These are phyloP conservation scores for Ephemerocybe angulata DNA, from an alignment of 768 basidiomycete species.

Conservation along the genomic window DNA sequence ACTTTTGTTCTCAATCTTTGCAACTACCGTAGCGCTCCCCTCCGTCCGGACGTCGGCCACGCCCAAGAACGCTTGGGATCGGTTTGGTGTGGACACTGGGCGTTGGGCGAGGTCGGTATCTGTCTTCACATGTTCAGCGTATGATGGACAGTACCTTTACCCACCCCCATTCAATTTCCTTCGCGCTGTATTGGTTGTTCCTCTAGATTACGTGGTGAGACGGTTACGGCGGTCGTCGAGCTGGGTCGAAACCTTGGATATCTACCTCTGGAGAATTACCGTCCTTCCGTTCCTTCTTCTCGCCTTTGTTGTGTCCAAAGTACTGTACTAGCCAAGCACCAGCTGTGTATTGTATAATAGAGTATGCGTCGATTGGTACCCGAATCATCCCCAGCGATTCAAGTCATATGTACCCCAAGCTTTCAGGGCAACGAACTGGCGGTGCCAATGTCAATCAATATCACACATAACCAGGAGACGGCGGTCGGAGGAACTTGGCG, in stretches of 20 bases:
- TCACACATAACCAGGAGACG: neutral
- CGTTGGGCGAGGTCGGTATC: slow-evolving; percentile 41
- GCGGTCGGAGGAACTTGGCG: neutral
- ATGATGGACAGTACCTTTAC: slow-evolving; percentile 37
- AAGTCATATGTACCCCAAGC: no score
- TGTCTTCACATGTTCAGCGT: slow-evolving; percentile 31
- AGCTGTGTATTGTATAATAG: neutral
- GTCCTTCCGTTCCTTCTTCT: slow-evolving; percentile 9
- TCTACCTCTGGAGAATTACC: slow-evolving; percentile 5
- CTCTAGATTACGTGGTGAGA: neutral
- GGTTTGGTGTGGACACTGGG: slow-evolving; percentile 42
- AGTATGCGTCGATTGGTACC: neutral
- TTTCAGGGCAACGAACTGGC: neutral
- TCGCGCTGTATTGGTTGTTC: slow-evolving; percentile 5
- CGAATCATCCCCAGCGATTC: neutral
- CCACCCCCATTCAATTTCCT: slow-evolving; percentile 53
- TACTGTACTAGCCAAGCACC: no score
- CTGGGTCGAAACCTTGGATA: neutral
- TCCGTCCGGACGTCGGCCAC: slow-evolving; percentile 6
- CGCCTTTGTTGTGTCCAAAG: neutral
- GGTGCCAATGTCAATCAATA: neutral
- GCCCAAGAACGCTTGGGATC: slow-evolving; percentile 39
- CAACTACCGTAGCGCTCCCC: slow-evolving; percentile 25
- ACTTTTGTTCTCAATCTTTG: slow-evolving; percentile 31
- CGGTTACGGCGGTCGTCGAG: neutral